Percentiles rank a stretch among this genome's conserved stretches.
Conservation (phyloP, 2,329 filamentous ascomycete species). For the Teratosphaeria zuluensis region DNA sequence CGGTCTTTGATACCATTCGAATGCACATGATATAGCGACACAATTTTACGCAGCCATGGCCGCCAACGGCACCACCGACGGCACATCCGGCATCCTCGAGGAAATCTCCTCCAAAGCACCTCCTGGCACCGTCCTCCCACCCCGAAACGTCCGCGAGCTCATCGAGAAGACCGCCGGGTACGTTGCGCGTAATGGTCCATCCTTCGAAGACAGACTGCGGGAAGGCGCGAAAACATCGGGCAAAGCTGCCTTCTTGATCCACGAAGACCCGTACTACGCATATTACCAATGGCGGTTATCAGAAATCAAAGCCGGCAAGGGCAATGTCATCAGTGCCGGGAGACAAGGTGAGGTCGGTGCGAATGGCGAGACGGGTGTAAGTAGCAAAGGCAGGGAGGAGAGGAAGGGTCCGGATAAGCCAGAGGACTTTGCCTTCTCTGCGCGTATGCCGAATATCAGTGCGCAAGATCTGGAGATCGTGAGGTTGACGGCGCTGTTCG, state of each 20-base stretch:
- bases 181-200: slow-evolving; percentile 56
- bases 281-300: slow-evolving; percentile 87
- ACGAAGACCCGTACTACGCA: slow-evolving; percentile 70
- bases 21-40: neutral
- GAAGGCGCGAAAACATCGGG: slow-evolving; percentile 74
- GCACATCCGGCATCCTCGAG: slow-evolving; percentile 14
- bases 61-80: slow-evolving; percentile 16
- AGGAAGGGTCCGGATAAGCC: slow-evolving; percentile 70
- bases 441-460: slow-evolving; percentile 94
- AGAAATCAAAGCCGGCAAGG: slow-evolving; percentile 76
- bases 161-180: slow-evolving; percentile 95
- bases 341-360: slow-evolving; percentile 54
- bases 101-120: slow-evolving; percentile 67
- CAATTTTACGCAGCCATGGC: slow-evolving; percentile 15
- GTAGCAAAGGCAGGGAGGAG: slow-evolving; percentile 47
- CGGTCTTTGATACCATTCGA: too few species aligned
- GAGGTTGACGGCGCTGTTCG: slow-evolving; percentile 75
- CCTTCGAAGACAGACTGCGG: slow-evolving; percentile 75
- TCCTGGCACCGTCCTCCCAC: slow-evolving; percentile 74
- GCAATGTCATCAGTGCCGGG: slow-evolving; percentile 68
- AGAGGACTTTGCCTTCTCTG: slow-evolving; percentile 82
- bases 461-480: slow-evolving; percentile 75
- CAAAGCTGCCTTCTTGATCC: slow-evolving; percentile 83
- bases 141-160: slow-evolving; percentile 68
- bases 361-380: slow-evolving; percentile 16